phyloP scores from a whole-genome alignment of 2,329 filamentous ascomycete species.

The Leptodontidium sp. region DNA sequence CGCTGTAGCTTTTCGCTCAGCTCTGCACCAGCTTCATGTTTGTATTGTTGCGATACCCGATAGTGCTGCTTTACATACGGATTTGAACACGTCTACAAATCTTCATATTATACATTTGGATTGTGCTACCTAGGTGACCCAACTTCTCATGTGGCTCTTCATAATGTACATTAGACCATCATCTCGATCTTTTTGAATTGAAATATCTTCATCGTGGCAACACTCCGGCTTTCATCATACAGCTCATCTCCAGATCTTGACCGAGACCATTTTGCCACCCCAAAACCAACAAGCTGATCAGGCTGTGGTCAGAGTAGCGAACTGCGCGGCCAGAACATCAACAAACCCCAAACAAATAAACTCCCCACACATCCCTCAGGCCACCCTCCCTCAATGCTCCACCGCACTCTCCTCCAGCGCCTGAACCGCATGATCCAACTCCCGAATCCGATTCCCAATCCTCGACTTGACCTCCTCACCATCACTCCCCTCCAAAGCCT shows the following conservation, averaged over 20 bases:
- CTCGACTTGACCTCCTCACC: conserved; percentile 53
- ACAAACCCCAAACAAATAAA: not conserved
- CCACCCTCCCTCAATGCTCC: conserved; percentile 45
- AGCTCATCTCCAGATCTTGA: not conserved
- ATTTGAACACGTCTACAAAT: conserved; percentile 15
- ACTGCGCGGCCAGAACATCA: not conserved
- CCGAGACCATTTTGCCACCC: not conserved
- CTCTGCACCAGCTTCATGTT: conserved; percentile 16
- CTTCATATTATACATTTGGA: not conserved
- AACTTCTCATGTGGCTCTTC: conserved; percentile 10
- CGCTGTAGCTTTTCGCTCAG: conserved; percentile 18
- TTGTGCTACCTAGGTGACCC: not conserved
- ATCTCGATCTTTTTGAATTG: not conserved
- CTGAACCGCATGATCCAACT: conserved; percentile 54
- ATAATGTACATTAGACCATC: not conserved
- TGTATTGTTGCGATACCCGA: conserved; percentile 28
- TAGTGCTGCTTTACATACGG: conserved; percentile 3
- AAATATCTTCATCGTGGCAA: not conserved
- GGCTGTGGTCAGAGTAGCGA: not conserved
- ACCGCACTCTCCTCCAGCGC: conserved; percentile 51
- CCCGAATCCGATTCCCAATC: conserved; percentile 54
- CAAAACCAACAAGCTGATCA: not conserved
- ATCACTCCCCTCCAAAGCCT: conserved; percentile 47
- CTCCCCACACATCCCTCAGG: not conserved
- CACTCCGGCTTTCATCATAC: not conserved